A percentile compares a stretch with the other conserved stretches of the same genome.
phyloP scores from a whole-genome alignment of 192 early-diverging fungal species.

The Coemansia sp. region DNA sequence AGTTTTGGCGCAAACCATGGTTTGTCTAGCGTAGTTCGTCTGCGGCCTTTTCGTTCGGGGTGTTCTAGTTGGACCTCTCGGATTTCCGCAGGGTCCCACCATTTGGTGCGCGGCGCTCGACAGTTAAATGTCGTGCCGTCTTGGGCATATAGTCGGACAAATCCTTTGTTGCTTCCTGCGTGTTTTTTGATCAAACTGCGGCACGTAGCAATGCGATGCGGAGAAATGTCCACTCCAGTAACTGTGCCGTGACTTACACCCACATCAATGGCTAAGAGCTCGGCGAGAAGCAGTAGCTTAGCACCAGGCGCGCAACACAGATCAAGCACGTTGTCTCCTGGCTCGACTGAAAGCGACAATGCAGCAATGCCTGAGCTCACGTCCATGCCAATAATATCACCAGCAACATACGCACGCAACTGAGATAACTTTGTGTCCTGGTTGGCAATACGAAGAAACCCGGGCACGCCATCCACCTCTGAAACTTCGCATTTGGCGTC shows the following conservation, averaged over 20 bases:
- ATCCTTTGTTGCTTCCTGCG: constrained; percentile 33
- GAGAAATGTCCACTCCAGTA: constrained; percentile 87
- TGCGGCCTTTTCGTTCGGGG: not conserved
- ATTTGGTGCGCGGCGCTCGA: constrained; percentile 57
- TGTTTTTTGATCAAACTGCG: constrained; percentile 72
- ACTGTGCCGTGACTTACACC: constrained; percentile 64
- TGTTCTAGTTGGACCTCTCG: not conserved
- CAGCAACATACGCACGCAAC: constrained; percentile 41
- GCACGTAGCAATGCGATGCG: constrained; percentile 71
- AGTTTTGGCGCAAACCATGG: constrained; percentile 80
- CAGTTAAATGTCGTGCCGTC: constrained; percentile 83
- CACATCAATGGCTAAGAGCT: constrained; percentile 45
- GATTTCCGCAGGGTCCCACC: constrained; percentile 32
- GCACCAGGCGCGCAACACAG: constrained; percentile 85
- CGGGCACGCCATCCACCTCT: constrained; percentile 54
- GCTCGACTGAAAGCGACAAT: constrained; percentile 65
- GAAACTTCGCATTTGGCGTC: constrained; percentile 55
- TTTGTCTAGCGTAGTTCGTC: not conserved
- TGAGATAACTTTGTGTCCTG: constrained; percentile 53
- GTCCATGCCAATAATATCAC: constrained; percentile 72
- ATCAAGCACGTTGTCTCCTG: constrained; percentile 85
- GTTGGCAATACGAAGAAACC: constrained; percentile 58
- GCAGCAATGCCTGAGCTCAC: constrained; percentile 84
- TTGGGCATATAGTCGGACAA: constrained; percentile 66
- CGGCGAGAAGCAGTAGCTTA: constrained; percentile 80